These are phyloP conservation scores for Trichoderma lentiforme DNA, from an alignment of 2,329 filamentous ascomycete species.

Conservation along the genomic window DNA sequence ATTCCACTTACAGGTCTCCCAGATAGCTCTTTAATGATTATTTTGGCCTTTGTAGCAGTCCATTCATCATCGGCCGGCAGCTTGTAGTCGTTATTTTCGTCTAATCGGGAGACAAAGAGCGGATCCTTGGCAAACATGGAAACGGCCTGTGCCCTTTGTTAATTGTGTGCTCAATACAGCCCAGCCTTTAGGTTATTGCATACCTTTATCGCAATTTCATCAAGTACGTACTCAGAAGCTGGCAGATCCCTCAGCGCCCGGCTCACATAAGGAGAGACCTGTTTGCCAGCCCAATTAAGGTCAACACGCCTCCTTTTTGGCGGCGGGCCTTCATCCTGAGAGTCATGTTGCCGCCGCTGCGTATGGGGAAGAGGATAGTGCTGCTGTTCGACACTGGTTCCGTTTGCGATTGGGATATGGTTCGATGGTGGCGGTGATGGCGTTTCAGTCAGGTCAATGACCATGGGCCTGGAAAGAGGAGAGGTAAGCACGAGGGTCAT, in stretches of 20 bases:
- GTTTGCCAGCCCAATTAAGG: conserved; percentile 19
- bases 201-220: conserved; percentile 34
- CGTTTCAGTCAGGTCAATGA: conserved; percentile 17
- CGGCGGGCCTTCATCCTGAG: conserved; percentile 26
- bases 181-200: neutral
- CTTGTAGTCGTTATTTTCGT: conserved; percentile 22
- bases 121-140: conserved; percentile 24
- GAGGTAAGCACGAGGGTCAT: conserved; percentile 20
- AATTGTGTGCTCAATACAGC: neutral
- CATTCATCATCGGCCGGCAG: conserved; percentile 21
- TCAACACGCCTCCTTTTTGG: conserved; percentile 32
- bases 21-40: conserved; percentile 25
- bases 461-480: neutral
- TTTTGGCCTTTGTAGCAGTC: conserved; percentile 20
- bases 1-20: conserved; percentile 22
- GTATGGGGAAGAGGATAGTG: neutral
- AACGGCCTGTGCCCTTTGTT: conserved; percentile 23
- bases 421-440: conserved; percentile 9
- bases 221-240: conserved; percentile 22
- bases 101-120: conserved; percentile 25
- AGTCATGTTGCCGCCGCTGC: neutral
- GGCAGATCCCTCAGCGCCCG: conserved; percentile 27
- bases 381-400: neutral
- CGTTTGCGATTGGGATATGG: neutral
- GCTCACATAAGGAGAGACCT: conserved; percentile 30